Percentiles rank a stretch among this genome's conserved stretches.
Evolutionary conservation across 352 stramenopile genomes (phyloP).

Genomic region (Phytophthora uliginosa): DNA sequence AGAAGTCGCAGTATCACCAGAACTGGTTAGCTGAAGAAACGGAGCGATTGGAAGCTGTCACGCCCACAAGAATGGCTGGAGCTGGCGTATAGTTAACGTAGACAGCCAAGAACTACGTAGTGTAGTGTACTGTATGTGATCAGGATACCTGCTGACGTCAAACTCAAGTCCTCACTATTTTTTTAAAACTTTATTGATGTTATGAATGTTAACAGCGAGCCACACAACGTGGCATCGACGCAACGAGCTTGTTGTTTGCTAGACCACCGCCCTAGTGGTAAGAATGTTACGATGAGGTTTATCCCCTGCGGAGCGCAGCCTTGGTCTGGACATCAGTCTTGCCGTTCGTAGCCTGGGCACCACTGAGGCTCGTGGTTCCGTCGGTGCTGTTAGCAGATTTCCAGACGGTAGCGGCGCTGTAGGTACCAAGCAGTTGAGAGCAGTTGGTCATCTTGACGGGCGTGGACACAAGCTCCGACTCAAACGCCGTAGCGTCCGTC

Average conservation of each 20-base stretch:
- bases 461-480: conserved; percentile 15
- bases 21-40: conserved; percentile 11
- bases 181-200: background rate
- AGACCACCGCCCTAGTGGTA: conserved; percentile 1
- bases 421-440: conserved; percentile 20
- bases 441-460: conserved; percentile 25
- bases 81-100: background rate
- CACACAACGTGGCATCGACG: background rate
- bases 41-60: background rate
- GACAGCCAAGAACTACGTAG: too few species aligned
- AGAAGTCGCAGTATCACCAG: conserved; percentile 3
- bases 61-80: background rate
- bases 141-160: too few species aligned
- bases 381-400: background rate
- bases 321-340: background rate
- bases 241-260: background rate
- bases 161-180: background rate
- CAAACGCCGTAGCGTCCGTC: conserved; percentile 12
- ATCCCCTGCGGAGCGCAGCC: conserved; percentile 12
- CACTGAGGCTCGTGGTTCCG: background rate
- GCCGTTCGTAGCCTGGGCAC: background rate
- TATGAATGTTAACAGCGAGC: conserved; percentile 3
- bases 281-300: conserved; percentile 1
- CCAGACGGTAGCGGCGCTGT: conserved; percentile 24
- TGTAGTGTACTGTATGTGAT: too few species aligned